phyloP scores from a whole-genome alignment of 331 rosid species.

The Arachis monticola region DNA sequence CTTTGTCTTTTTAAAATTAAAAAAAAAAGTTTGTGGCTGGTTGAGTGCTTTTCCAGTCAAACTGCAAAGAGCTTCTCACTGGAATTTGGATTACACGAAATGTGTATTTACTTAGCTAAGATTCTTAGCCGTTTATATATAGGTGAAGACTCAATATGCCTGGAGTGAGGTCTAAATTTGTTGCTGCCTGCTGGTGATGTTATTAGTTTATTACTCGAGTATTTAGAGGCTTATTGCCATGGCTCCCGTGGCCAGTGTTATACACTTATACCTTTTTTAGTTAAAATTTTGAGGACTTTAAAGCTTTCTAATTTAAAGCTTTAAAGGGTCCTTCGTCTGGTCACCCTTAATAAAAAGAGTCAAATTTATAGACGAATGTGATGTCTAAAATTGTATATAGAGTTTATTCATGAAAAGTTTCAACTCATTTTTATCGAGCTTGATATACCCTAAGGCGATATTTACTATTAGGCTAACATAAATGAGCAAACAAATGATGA shows the following conservation, averaged over 20 bases:
- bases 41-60: neutral
- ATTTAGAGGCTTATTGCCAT: too few relatives aligned
- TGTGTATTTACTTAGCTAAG: neutral
- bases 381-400: too few relatives aligned
- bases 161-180: neutral
- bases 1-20: neutral
- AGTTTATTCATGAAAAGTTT: too few relatives aligned
- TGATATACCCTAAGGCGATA: too few relatives aligned
- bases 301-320: neutral
- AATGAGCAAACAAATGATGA: neutral
- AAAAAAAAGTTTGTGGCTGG: conserved; percentile 6
- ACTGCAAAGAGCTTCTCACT: neutral
- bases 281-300: neutral
- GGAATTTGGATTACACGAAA: neutral
- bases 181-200: neutral
- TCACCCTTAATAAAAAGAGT: neutral
- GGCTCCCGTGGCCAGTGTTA: too few relatives aligned
- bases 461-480: too few relatives aligned
- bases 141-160: too few relatives aligned
- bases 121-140: neutral
- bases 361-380: too few relatives aligned
- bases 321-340: neutral
- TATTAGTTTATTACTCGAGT: too few relatives aligned
- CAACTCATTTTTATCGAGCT: too few relatives aligned
- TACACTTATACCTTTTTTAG: neutral